Percentiles rank a stretch among this genome's conserved stretches.
Conservation (phyloP, 1,139 yeast genomes). For the Pichia sp. region DNA sequence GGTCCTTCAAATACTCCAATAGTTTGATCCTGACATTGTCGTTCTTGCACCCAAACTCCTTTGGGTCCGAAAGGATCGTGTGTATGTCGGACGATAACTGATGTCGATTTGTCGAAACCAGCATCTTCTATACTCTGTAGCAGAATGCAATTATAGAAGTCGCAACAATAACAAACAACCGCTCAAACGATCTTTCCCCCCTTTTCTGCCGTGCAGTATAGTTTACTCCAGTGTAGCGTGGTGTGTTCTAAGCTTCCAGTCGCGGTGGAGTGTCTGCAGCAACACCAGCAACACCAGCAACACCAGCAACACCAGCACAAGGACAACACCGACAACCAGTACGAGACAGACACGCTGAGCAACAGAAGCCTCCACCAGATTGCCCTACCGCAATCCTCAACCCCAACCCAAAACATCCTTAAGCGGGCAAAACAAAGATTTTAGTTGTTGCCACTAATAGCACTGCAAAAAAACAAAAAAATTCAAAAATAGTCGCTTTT, state of each 20-base stretch:
- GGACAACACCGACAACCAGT: background rate
- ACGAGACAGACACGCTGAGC: background rate
- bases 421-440: no score
- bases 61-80: slow-evolving; percentile 8
- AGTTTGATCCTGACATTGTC: slow-evolving; percentile 3
- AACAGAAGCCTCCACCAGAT: background rate
- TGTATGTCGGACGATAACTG: background rate
- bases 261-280: background rate
- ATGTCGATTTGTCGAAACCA: slow-evolving; percentile 1
- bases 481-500: no score
- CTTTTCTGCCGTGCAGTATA: no score
- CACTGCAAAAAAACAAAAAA: no score
- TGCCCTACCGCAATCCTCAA: background rate
- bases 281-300: background rate
- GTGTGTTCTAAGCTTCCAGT: no score
- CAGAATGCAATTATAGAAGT: no score
- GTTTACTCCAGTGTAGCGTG: no score
- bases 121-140: background rate
- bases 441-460: no score
- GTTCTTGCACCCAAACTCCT: background rate
- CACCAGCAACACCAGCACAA: background rate
- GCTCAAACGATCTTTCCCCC: no score
- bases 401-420: background rate
- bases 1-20: slow-evolving; percentile 2
- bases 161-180: no score